phyloP scores from a whole-genome alignment of 139 green algal genomes.

The Micractinium conductrix region DNA sequence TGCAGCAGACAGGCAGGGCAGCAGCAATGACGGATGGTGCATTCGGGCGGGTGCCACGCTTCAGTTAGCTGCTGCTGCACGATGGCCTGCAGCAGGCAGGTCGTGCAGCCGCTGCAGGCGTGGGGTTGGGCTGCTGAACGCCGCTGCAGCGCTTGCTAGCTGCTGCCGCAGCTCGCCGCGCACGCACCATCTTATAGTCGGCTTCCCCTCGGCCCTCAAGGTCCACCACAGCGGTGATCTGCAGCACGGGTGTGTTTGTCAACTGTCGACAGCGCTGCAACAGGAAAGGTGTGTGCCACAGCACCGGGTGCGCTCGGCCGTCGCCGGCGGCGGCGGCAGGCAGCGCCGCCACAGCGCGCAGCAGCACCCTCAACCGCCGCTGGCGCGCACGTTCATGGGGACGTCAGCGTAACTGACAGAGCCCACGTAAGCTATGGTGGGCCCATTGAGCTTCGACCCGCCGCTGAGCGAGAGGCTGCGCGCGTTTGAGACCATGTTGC shows the following conservation, averaged over 20 bases:
- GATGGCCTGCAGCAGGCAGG: background rate
- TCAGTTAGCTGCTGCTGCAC: background rate
- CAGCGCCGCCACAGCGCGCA: background rate
- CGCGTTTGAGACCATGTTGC: background rate
- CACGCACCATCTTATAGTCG: background rate
- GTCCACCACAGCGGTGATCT: slow-evolving; percentile 1
- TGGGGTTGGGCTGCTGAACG: too few species aligned
- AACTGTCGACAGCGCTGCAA: background rate
- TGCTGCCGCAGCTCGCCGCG: too few species aligned
- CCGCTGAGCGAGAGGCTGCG: background rate
- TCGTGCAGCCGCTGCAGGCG: background rate
- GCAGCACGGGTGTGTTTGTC: background rate
- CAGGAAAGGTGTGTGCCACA: background rate
- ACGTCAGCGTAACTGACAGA: background rate
- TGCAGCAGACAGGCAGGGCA: background rate
- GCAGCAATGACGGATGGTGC: background rate
- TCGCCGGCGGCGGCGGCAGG: background rate
- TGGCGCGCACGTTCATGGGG: background rate
- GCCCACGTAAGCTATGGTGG: background rate
- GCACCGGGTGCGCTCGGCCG: background rate
- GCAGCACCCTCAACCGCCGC: background rate
- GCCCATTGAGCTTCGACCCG: background rate
- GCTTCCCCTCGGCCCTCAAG: background rate
- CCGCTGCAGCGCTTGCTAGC: too few species aligned
- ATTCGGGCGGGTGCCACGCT: background rate